Evolutionary conservation across 331 rosid genomes (phyloP).

Genomic region (Quercus tomentella): DNA sequence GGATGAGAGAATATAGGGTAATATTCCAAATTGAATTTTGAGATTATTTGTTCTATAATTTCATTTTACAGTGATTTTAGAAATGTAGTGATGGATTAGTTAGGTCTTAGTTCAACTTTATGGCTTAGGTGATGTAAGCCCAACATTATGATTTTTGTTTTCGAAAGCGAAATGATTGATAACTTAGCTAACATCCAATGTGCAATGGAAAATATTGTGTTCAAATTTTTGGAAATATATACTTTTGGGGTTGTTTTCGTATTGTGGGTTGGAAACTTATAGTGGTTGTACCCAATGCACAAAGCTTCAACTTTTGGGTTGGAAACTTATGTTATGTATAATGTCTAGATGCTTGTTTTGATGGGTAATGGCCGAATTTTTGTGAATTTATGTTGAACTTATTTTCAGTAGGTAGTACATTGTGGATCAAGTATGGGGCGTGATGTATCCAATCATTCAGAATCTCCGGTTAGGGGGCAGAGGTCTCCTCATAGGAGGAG

Average conservation of each 20-base stretch:
- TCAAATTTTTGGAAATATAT: background rate
- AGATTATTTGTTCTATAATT: background rate
- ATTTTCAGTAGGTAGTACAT: constrained; percentile 3
- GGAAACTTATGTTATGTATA: too few species aligned
- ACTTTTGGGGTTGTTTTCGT: background rate
- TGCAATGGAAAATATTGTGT: background rate
- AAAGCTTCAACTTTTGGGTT: too few species aligned
- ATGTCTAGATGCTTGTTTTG: too few species aligned
- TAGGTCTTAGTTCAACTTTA: background rate
- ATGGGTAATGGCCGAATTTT: too few species aligned
- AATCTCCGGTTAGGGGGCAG: constrained; percentile 38
- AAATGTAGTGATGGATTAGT: background rate
- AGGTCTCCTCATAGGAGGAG: constrained; percentile 35
- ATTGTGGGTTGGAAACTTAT: too few species aligned
- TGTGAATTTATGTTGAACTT: background rate
- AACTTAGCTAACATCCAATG: background rate
- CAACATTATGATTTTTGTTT: background rate
- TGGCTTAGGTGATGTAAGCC: background rate
- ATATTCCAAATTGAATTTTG: background rate
- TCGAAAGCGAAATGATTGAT: background rate
- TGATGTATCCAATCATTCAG: constrained; percentile 21
- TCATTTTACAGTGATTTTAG: background rate
- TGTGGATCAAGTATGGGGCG: constrained; percentile 40
- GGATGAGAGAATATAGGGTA: background rate
- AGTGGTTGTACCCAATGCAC: too few species aligned